A percentile compares a stretch with the other conserved stretches of the same genome.
Conservation (phyloP, 2,329 filamentous ascomycete genomes). For the Trichoderma cornu-damae region DNA sequence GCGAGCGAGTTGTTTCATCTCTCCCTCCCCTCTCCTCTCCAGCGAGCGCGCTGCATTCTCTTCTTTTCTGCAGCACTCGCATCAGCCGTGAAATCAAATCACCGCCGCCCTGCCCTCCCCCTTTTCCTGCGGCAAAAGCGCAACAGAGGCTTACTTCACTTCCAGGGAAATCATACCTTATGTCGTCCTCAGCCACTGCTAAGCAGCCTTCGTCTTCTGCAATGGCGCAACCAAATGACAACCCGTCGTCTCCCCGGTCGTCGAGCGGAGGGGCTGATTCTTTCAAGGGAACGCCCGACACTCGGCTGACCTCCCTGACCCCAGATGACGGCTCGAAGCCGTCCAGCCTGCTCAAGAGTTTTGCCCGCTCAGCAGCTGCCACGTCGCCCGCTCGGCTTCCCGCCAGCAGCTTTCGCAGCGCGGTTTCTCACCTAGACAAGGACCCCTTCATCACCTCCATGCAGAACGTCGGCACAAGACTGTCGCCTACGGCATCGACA, state of each 20-base stretch:
- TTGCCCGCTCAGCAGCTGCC: constrained; percentile 31
- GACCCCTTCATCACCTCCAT: constrained; percentile 51
- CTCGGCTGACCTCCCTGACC: constrained; percentile 58
- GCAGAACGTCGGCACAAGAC: constrained; percentile 36
- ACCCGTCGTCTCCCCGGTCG: constrained; percentile 47
- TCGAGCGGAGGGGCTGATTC: constrained; percentile 51
- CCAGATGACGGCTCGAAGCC: constrained; percentile 51
- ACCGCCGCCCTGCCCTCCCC: neutral
- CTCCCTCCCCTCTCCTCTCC: neutral
- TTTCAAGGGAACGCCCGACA: constrained; percentile 59
- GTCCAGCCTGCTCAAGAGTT: constrained; percentile 33
- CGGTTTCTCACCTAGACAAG: constrained; percentile 33
- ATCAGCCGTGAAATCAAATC: neutral
- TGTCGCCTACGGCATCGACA: constrained; percentile 59
- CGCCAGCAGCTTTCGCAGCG: constrained; percentile 25
- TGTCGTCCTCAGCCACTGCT: neutral
- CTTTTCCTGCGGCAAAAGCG: neutral
- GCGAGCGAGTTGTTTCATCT: neutral
- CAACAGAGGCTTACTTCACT: constrained; percentile 1
- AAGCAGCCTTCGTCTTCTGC: neutral
- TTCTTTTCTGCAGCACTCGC: neutral
- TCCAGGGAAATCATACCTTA: neutral
- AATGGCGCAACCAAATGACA: constrained; percentile 41
- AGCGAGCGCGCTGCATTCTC: neutral
- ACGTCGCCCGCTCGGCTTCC: constrained; percentile 27